Evolutionary conservation across 2,329 filamentous ascomycete genomes (phyloP), one percentile per base, ranked within the genome.

Genomic region (Coniochaeta sp.): DNA sequence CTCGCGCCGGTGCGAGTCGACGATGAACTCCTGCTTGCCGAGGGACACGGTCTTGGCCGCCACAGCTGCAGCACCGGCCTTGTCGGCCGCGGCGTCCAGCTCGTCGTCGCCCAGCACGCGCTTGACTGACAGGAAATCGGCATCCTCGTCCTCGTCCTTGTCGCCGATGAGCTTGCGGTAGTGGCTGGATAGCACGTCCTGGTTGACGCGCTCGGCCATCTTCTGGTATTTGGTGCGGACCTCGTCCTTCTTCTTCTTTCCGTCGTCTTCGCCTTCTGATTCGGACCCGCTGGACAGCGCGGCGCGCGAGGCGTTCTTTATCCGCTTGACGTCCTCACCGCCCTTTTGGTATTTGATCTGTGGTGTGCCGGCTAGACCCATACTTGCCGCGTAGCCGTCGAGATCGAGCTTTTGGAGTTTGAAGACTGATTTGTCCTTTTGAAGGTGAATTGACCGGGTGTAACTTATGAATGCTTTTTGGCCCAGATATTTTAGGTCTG

Each of bases 381-480:
- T 73, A 71, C 91, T 96, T 1, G 85, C 81, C 1, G 95, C 92
- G 69, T 86, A 98, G 9, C 87, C 91, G 70, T 98, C 93, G 12
- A 99, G 76, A 62, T 95, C 88, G 58, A 97, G 83, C 55, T 90
- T 83, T 63, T 90, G 86, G 36, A 99, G 79, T 62, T 95, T 85
- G 76, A 99, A 99, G 1, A 96, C 83, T 17, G 93, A 89, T 75
- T 96, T 97, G 71, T 97, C 92, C 67, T 89, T 92, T 72, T 97
- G 93, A 31, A 97, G 76, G 70, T 95, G 87, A 40, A 99, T 76
- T 1, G 92, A 96, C 62, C 90, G 87, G 14, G 89, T 86, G 73
- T 98, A 97, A 63, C 89, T 93, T 67, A 93, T 88, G 68, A 99
- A 99, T 0, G 95, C 92, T 73, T 98, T 99, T 70, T 98, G 93